Evolutionary conservation across 192 early-diverging fungal species (phyloP).

Genomic region (Coemansia sp.): DNA sequence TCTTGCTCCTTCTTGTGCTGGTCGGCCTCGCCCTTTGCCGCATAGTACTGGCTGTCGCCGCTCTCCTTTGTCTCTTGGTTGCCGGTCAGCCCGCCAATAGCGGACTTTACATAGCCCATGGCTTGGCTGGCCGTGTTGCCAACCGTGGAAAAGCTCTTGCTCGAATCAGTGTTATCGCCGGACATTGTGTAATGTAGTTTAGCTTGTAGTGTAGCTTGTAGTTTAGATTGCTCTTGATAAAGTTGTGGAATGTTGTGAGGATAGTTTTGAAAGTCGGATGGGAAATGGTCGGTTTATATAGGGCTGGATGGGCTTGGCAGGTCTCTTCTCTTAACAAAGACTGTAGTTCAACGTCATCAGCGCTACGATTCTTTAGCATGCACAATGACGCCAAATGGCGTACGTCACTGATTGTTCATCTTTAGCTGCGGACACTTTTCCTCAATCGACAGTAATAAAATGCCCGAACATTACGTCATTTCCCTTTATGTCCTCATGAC

Average conservation of each 20-base stretch:
- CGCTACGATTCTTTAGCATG: neutral
- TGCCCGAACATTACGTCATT: neutral
- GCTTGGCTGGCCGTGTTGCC: neutral
- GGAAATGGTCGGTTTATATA: neutral
- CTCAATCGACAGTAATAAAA: neutral
- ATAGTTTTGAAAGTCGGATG: neutral
- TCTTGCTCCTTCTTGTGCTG: neutral
- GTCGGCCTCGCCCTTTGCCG: neutral
- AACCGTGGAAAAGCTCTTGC: neutral
- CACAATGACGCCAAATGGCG: neutral
- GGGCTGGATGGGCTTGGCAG: neutral
- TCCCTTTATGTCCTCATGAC: neutral
- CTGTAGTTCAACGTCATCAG: neutral
- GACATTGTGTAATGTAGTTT: neutral
- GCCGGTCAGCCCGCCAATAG: neutral
- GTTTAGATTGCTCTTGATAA: neutral
- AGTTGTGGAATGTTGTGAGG: neutral
- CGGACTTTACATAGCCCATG: neutral
- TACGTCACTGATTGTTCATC: neutral
- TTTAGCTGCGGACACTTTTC: neutral
- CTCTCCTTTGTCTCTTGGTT: neutral
- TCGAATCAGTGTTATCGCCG: neutral
- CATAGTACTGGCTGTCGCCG: neutral
- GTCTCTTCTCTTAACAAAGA: neutral
- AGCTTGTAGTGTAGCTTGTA: too few relatives aligned